phyloP scores from a whole-genome alignment of 2,329 filamentous ascomycete genomes.

The Aspergillus uvarum region DNA sequence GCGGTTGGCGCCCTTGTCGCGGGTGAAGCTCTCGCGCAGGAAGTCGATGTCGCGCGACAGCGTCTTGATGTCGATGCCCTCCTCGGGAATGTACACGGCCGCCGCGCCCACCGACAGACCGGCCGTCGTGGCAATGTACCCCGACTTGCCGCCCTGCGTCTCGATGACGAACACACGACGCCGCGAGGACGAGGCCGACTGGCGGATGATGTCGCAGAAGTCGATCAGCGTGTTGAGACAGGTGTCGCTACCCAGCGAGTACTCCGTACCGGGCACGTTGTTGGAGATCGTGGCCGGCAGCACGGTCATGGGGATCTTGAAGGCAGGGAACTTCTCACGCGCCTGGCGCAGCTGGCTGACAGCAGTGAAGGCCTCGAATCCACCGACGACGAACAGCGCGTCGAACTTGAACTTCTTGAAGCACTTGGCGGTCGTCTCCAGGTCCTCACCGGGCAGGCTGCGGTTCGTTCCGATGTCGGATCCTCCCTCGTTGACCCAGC shows the following conservation, averaged over 20 bases:
- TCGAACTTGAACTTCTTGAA: slow-evolving; percentile 88
- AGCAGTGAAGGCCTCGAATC: slow-evolving; percentile 94
- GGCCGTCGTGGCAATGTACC: slow-evolving; percentile 87
- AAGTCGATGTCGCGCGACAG: slow-evolving; percentile 86
- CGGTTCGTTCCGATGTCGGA: slow-evolving; percentile 98
- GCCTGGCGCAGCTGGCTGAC: slow-evolving; percentile 83
- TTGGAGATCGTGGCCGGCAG: slow-evolving; percentile 98
- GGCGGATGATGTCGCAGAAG: slow-evolving; percentile 97
- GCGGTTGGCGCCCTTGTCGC: slow-evolving; percentile 82
- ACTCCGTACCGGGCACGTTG: slow-evolving; percentile 96
- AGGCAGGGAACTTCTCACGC: slow-evolving; percentile 72
- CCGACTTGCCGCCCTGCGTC: slow-evolving; percentile 91
- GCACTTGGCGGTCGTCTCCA: slow-evolving; percentile 76
- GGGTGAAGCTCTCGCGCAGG: slow-evolving; percentile 78
- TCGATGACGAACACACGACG: slow-evolving; percentile 96
- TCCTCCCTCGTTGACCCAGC: slow-evolving; percentile 93
- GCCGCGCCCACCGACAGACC: slow-evolving; percentile 88
- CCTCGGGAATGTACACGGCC: slow-evolving; percentile 94
- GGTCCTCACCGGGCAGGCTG: slow-evolving; percentile 82
- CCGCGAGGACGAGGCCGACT: slow-evolving; percentile 90
- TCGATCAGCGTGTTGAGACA: slow-evolving; percentile 92
- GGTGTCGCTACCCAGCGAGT: slow-evolving; percentile 93
- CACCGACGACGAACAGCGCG: slow-evolving; percentile 85
- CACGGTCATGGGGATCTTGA: slow-evolving; percentile 89
- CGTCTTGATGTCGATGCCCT: slow-evolving; percentile 92